These are phyloP conservation scores for Botrytis byssoidea DNA, from an alignment of 2,329 filamentous ascomycete species.

Conservation along the genomic window DNA sequence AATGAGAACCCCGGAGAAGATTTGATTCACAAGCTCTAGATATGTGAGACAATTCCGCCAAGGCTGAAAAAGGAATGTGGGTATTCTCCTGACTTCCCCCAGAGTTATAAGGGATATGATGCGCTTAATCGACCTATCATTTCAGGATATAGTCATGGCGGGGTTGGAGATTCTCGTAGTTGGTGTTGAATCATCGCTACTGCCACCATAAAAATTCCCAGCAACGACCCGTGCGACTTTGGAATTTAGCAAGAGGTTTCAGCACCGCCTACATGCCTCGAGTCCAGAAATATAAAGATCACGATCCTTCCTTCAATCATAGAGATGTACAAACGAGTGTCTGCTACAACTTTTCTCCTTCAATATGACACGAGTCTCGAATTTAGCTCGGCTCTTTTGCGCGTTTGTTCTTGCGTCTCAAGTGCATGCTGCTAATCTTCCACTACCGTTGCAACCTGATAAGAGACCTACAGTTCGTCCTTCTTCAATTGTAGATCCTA, in stretches of 20 bases:
- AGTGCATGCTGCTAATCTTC: not conserved
- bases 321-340: not conserved
- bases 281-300: not conserved
- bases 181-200: not conserved
- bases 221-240: not conserved
- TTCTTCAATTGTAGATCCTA: not conserved
- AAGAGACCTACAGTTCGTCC: not conserved
- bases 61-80: conserved; percentile 2
- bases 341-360: not conserved
- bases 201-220: not conserved
- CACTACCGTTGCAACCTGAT: not conserved
- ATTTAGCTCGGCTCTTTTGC: not conserved
- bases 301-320: too few relatives aligned
- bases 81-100: conserved; percentile 6
- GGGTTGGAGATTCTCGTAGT: not conserved
- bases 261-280: not conserved
- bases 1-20: not conserved
- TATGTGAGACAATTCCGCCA: not conserved
- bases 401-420: not conserved
- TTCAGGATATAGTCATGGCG: not conserved
- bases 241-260: not conserved
- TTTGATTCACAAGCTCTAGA: not conserved
- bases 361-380: conserved; percentile 4
- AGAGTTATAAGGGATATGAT: not conserved
- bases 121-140: not conserved